Base-by-base conservation (phyloP, 1,284 basidiomycete genomes). In the Ustilago hordei region DNA sequence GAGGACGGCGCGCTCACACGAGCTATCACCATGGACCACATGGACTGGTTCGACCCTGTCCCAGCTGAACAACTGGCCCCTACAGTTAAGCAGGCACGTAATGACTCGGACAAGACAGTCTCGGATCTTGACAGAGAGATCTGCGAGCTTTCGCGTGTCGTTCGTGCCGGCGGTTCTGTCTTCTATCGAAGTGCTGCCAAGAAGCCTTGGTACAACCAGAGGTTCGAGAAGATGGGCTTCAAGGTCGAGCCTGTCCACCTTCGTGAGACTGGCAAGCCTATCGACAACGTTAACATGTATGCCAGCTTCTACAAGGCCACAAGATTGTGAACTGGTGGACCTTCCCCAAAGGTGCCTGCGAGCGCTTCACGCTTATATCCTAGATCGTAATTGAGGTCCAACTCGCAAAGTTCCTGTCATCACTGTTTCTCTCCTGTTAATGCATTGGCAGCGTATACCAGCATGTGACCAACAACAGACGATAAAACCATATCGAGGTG, bases 11-110 rank as follows among this genome's bases (percentile, higher is more conserved):
- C 77, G 12, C 69, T 86, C 23, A 84, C 84, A 9, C 76, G 78
- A 5, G 84, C 84, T 31, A 89, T 94, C 64, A 88, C 93, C 61
- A 94, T 94, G 93, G 93, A 94, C 85, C 91, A 92, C 69, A 89
- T 93, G 74, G 92, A 93, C 81, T 92, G 89, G 92, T 93, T 92
- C 84, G 86, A 89, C 36, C 90, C 90, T 2, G 90, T 90, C 23
- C 88, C 90, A 4, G 84, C 87, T 1, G 69, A 75, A 1, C 84
- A 81, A 8, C 87, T 88, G 0, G 84, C 89, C n/a, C 87, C 87
- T 4, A 78, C 76, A 19, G 57, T 85, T 43, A 79, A 81, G 64
- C 60, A 68, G 59, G 85, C 86, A 15, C 84, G 79, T 63, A 87
- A 87, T 77, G 86, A 87, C 38, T 71, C 86, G 31, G 87, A 87